phyloP scores from a whole-genome alignment of 192 early-diverging fungal genomes.

The Coemansia sp. region DNA sequence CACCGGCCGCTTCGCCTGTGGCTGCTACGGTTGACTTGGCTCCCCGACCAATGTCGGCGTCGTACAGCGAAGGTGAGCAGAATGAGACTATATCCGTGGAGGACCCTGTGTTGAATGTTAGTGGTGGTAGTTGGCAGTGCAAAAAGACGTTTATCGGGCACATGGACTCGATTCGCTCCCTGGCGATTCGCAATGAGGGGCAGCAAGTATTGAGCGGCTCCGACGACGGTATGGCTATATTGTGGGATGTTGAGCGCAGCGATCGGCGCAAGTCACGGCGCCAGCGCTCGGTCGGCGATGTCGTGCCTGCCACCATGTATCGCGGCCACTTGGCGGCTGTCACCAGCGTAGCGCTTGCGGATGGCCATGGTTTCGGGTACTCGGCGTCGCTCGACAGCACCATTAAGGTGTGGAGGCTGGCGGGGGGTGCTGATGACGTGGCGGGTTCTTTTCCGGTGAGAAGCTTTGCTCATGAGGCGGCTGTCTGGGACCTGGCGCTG shows the following conservation, averaged over 20 bases:
- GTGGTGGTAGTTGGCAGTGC: background rate
- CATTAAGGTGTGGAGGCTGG: constrained; percentile 35
- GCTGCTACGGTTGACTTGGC: background rate
- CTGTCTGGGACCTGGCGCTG: constrained; percentile 49
- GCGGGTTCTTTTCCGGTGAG: constrained; percentile 21
- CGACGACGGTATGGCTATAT: constrained; percentile 42
- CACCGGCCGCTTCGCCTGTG: background rate
- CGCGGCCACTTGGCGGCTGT: constrained; percentile 48
- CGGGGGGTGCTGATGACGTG: too few species aligned
- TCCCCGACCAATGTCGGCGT: background rate
- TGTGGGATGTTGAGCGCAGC: constrained; percentile 38
- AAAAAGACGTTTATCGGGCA: constrained; percentile 31
- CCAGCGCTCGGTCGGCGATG: constrained; percentile 2
- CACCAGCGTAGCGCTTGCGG: constrained; percentile 23
- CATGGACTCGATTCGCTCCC: constrained; percentile 37
- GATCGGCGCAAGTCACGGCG: constrained; percentile 5
- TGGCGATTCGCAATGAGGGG: constrained; percentile 1
- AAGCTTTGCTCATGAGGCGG: constrained; percentile 29
- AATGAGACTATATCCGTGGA: too few species aligned
- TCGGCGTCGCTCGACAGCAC: constrained; percentile 43
- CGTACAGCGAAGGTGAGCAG: background rate
- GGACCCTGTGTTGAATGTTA: too few species aligned
- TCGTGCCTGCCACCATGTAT: constrained; percentile 13
- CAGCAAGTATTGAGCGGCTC: constrained; percentile 29
- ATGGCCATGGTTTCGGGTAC: constrained; percentile 19